phyloP scores from a whole-genome alignment of 805 yeast genomes.

The Candida easanensis region DNA sequence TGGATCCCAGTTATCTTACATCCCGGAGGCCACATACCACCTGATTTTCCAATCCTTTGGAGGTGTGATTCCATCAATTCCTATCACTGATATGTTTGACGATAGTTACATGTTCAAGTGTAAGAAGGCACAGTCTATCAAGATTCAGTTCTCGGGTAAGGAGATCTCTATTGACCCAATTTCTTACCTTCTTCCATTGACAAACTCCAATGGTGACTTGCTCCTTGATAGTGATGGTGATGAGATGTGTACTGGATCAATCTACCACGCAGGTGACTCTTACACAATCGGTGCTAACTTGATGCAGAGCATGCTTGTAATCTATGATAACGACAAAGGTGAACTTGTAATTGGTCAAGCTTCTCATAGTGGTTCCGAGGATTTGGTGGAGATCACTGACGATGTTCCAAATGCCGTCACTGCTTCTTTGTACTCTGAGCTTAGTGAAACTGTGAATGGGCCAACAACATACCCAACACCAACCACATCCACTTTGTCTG shows the following conservation, averaged over 20 bases:
- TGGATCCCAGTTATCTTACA: constrained; percentile 14
- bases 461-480: constrained; percentile 4
- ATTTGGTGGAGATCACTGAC: constrained; percentile 15
- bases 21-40: constrained; percentile 13
- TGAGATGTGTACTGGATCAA: constrained; percentile 15
- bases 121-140: constrained; percentile 13
- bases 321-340: constrained; percentile 21
- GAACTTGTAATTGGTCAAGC: constrained; percentile 19
- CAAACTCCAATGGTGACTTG: constrained; percentile 6
- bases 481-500: constrained; percentile 5
- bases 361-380: constrained; percentile 1
- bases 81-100: constrained; percentile 32
- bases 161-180: constrained; percentile 10
- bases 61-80: constrained; percentile 7
- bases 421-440: constrained; percentile 8
- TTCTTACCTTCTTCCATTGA: constrained; percentile 11
- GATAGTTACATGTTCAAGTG: constrained; percentile 35
- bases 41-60: constrained; percentile 18
- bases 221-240: constrained; percentile 16
- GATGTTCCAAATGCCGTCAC: constrained; percentile 18
- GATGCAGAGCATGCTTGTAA: constrained; percentile 15
- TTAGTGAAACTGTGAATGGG: not conserved
- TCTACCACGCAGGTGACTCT: constrained; percentile 1
- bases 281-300: constrained; percentile 16
- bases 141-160: constrained; percentile 19